These are phyloP conservation scores for Coemansia sp. DNA, from an alignment of 192 early-diverging fungal genomes.

Conservation along the genomic window DNA sequence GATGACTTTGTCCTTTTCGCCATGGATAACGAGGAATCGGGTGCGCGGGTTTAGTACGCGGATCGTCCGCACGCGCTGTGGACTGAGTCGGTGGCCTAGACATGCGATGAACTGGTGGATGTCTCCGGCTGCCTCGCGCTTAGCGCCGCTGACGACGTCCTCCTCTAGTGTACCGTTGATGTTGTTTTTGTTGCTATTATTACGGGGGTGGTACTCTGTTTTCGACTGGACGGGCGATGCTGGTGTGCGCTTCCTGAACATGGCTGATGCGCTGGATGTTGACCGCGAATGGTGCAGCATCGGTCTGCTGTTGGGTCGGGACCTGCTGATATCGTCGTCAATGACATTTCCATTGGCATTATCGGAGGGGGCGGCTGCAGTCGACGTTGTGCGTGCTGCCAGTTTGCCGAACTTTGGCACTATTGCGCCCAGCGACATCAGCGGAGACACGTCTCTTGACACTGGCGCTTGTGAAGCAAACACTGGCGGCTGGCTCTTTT, in stretches of 20 bases:
- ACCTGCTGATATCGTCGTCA: not conserved
- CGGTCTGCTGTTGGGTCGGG: not conserved
- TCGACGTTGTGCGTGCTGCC: not conserved
- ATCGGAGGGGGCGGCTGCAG: not conserved
- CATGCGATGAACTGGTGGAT: conserved; percentile 53
- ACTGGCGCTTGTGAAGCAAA: not conserved
- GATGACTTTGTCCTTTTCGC: conserved; percentile 51
- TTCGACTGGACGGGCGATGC: not conserved
- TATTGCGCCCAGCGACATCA: not conserved
- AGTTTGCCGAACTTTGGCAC: not conserved
- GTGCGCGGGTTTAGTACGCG: conserved; percentile 25
- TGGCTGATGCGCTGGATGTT: not conserved
- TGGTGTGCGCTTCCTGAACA: not conserved
- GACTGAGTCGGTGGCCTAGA: conserved; percentile 42
- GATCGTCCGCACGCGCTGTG: conserved; percentile 25
- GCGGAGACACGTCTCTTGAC: not conserved
- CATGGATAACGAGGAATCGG: conserved; percentile 51
- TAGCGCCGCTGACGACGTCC: not conserved
- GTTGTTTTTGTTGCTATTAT: not conserved
- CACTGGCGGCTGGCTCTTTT: not conserved
- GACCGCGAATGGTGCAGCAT: conserved; percentile 12
- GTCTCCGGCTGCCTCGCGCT: conserved; percentile 36
- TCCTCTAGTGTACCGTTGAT: too few relatives aligned
- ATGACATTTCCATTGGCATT: not conserved
- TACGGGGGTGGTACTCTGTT: not conserved